Evolutionary conservation across 371 early-diverging fungal genomes (phyloP).

Genomic region (Circinella umbellata): DNA sequence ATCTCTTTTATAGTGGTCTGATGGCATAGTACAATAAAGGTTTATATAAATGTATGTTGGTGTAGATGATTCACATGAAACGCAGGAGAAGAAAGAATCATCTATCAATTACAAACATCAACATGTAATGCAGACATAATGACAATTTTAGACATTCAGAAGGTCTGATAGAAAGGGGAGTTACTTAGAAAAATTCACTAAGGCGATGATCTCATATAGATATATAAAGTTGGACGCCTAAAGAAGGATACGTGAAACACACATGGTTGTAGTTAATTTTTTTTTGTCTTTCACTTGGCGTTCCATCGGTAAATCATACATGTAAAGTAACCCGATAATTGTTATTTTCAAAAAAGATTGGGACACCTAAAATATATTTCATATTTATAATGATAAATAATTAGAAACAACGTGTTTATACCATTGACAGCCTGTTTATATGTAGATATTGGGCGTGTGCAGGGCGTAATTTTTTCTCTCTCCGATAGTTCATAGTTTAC

Average conservation of each 20-base stretch:
- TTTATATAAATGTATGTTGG: not conserved
- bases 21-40: not conserved
- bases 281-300: not conserved
- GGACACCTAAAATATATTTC: too few relatives aligned
- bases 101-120: not conserved
- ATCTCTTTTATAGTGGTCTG: not conserved
- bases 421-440: too few relatives aligned
- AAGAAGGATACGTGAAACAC: slow-evolving; percentile 3
- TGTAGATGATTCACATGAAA: not conserved
- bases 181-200: not conserved
- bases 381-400: too few relatives aligned
- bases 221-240: slow-evolving; percentile 1
- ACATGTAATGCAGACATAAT: too few relatives aligned
- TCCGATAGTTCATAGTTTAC: too few relatives aligned
- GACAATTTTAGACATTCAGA: not conserved
- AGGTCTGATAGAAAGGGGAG: not conserved
- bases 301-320: not conserved
- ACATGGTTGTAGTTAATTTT: slow-evolving; percentile 4
- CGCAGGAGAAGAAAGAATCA: slow-evolving; percentile 1
- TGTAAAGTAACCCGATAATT: slow-evolving; percentile 5
- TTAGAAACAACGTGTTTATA: too few relatives aligned
- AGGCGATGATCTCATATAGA: not conserved
- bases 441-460: too few relatives aligned
- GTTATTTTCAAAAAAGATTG: not conserved
- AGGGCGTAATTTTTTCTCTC: too few relatives aligned